Evolutionary conservation across 352 stramenopile genomes (phyloP), one percentile per base, ranked within the genome.

Genomic region (Thalassiosira delicatula): DNA sequence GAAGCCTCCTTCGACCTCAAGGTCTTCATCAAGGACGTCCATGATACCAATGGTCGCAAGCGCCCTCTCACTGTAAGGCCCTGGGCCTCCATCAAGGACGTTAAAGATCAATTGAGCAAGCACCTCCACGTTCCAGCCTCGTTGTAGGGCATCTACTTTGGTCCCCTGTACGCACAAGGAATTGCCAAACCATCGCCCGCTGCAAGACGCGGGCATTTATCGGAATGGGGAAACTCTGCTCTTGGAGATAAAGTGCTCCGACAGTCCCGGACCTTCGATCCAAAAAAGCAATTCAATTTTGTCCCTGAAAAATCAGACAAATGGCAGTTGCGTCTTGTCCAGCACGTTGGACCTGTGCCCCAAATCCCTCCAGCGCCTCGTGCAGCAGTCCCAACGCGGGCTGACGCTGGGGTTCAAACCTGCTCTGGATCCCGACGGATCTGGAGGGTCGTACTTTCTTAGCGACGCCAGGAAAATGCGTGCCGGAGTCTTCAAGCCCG

Each of bases 361-460:
- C 49, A 89, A 85, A 56, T 40, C 65, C 11, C 67, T 95, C 1
- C 81, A 84, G 8, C 29, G 81, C 9, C 54, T 92, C 0, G 79
- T 95, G 19, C 77, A 97, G 86, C 89, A 96, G 63, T 86, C 97
- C 49, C 92, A 97, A 88, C 60, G 88, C 42, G 96, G 93, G 0
- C 89, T 98, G n/a, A 89, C 93, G 5, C 71, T 98, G 25, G 96
- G 96, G 0, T 87, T 97, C 42, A 96, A 96, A 61, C 96, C 96
- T 0, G 93, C 96, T 11, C 84, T 98, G 4, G 94, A 95, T 0
- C 94, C 98, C 81, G 97, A 99, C 84, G 97, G 97, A 70, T 98
- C 95, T 0, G 96, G 97, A n/a, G 97, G 97, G 59, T 98, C 96
- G 17, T 99, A 99, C 90, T 98, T 99, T 84, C 92, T 99, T 46